Evolutionary conservation across 139 green algal genomes (phyloP), one percentile per base, ranked within the genome.

Genomic region (Zygnema cylindricum): DNA sequence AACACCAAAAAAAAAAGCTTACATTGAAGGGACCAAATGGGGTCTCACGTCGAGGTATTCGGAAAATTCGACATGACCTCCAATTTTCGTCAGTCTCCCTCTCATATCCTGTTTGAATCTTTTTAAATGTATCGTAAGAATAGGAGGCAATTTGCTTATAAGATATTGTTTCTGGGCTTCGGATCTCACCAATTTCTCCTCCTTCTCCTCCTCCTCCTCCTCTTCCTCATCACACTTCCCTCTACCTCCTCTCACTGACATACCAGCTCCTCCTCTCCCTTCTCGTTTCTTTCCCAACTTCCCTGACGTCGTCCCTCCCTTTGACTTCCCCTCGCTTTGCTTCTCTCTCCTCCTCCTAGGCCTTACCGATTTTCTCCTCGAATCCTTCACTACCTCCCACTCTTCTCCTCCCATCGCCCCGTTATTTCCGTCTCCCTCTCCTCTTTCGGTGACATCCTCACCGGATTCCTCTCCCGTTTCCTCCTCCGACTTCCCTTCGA

Each of bases 1-100:
- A 16, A 30, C 40, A 1, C 77, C 7, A 25, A 36, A 22, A 79
- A 16, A 36, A 21, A 55, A 63, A 16, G 49, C 49, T 63, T 16
- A 63, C 49, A 63, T 63, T 16, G 49, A 63, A 7, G 49, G 49
- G 7, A 63, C 85, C 43, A 81, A 92, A 43, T 90, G 91, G 36
- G 84, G 85, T 1, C 55, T 57, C 39, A 93, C 49, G 43, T 93
- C 82, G 3, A 93, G 87, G 49, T n/a, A 85, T 77, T 90, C 86
- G n/a, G 75, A 39, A 0, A 94, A 94, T 33, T 85, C 30, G 0
- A 94, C 85, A 32, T 93, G 86, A 1, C 92, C 93, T 54, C 89
- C 85, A 43, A 96, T 82, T 85, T 96, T 96, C 55, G 40, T 86
- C n/a, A 96, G 91, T 36, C 89, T 76, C 35, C 41, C 94, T 81